Conservation (phyloP, 495 filamentous ascomycete genomes). For the Hypoxylon perforatum region DNA sequence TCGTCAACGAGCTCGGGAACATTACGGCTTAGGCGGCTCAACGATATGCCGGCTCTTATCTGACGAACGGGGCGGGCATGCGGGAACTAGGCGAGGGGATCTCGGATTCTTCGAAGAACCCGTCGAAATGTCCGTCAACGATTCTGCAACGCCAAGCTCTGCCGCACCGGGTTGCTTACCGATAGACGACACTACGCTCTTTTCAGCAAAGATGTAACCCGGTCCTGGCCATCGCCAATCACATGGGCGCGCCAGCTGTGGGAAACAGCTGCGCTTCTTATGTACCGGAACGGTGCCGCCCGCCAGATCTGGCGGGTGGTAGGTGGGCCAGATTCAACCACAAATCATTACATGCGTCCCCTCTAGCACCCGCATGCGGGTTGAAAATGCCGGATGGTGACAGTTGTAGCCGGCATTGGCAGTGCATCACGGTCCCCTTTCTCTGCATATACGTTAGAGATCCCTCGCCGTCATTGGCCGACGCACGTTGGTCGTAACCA, state of each 20-base stretch:
- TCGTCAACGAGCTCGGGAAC: conserved; percentile 22
- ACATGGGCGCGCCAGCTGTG: too few species aligned
- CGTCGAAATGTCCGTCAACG: conserved; percentile 6
- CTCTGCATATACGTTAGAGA: too few species aligned
- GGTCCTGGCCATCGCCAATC: too few species aligned
- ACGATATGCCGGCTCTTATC: conserved; percentile 13
- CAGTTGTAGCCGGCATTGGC: too few species aligned
- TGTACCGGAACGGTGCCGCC: conserved; percentile 8
- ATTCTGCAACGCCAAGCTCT: not conserved
- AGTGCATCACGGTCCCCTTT: too few species aligned
- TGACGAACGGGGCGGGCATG: not conserved
- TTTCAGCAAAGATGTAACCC: conserved; percentile 1
- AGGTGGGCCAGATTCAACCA: not conserved
- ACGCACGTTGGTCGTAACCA: too few species aligned
- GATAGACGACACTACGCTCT: not conserved
- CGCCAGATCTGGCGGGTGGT: conserved; percentile 13
- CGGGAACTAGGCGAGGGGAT: conserved; percentile 6
- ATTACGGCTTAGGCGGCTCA: conserved; percentile 17
- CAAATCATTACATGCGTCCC: not conserved
- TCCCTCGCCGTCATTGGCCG: too few species aligned
- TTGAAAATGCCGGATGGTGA: too few species aligned
- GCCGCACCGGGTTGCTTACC: not conserved
- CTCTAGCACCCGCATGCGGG: too few species aligned
- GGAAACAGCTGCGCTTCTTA: not conserved
- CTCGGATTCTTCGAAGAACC: conserved; percentile 25